phyloP scores from a whole-genome alignment of 306 rosid genomes.

The Nissolia schottii region DNA sequence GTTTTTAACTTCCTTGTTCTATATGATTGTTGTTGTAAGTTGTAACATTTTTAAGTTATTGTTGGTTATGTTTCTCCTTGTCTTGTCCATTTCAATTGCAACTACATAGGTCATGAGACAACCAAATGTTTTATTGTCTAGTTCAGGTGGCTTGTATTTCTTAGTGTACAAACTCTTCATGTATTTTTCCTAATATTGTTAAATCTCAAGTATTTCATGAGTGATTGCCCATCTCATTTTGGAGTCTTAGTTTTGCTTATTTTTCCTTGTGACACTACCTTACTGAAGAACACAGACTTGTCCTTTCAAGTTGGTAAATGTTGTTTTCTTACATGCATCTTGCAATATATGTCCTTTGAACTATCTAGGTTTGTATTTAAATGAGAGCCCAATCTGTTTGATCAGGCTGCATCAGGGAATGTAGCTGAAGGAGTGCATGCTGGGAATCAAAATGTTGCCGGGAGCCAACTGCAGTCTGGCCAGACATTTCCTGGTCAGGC shows the following conservation, averaged over 20 bases:
- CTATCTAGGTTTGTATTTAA: slow-evolving; percentile 7
- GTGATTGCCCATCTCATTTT: not conserved
- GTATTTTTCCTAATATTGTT: not conserved
- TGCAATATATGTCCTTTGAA: slow-evolving; percentile 13
- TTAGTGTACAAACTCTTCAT: not conserved
- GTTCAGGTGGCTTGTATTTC: not conserved
- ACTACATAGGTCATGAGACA: slow-evolving; percentile 1
- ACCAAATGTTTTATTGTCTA: not conserved
- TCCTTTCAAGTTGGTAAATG: not conserved
- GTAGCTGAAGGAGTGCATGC: slow-evolving; percentile 40
- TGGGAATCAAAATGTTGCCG: slow-evolving; percentile 46
- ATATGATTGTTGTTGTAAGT: slow-evolving; percentile 3
- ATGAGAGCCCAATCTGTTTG: slow-evolving; percentile 35
- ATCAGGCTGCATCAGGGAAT: slow-evolving; percentile 56
- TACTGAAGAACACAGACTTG: not conserved
- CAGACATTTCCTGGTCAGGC: slow-evolving; percentile 62
- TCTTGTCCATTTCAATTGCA: not conserved
- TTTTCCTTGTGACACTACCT: not conserved
- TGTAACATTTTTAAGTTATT: not conserved
- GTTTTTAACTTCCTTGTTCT: not conserved
- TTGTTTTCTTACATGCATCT: not conserved
- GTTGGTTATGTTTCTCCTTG: not conserved
- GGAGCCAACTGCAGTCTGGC: slow-evolving; percentile 61
- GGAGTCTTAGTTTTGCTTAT: not conserved
- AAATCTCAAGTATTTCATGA: slow-evolving; percentile 8